These are phyloP conservation scores for Fraxinus americana DNA, from an alignment of 257 asterid species.

Conservation along the genomic window DNA sequence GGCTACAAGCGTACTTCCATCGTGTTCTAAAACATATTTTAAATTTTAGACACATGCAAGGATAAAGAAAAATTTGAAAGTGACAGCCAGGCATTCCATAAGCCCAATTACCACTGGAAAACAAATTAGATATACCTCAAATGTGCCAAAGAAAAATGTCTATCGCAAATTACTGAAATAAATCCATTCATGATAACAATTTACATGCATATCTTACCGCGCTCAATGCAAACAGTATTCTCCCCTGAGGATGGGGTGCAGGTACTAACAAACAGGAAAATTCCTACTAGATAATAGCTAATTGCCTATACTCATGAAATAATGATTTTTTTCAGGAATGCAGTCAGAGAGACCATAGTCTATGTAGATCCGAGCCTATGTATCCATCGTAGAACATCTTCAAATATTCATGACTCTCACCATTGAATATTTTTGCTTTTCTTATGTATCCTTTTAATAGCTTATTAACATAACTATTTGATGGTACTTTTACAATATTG, in stretches of 20 bases:
- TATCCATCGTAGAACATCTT: background rate
- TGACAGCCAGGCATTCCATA: background rate
- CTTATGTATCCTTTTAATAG: background rate
- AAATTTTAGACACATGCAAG: constrained; percentile 20
- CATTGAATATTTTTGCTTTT: background rate
- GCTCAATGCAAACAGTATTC: constrained; percentile 15
- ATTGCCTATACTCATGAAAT: background rate
- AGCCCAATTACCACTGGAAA: background rate
- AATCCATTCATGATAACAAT: background rate
- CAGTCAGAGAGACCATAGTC: background rate
- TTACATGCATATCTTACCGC: constrained; percentile 10
- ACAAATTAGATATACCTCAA: background rate
- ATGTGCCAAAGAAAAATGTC: background rate
- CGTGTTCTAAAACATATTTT: constrained; percentile 35
- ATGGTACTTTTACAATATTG: background rate
- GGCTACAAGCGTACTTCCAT: constrained; percentile 41
- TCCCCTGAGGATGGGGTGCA: background rate
- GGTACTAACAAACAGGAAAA: background rate
- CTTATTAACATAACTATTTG: background rate
- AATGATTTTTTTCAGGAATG: background rate
- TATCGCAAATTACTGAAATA: background rate
- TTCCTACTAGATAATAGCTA: background rate
- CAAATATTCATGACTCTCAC: background rate
- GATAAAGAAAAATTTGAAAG: constrained; percentile 5
- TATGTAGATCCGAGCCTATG: background rate